Percentiles rank a stretch among this genome's conserved stretches.
Conservation (phyloP, 2,329 filamentous ascomycete species). For the Diaporthe eres region DNA sequence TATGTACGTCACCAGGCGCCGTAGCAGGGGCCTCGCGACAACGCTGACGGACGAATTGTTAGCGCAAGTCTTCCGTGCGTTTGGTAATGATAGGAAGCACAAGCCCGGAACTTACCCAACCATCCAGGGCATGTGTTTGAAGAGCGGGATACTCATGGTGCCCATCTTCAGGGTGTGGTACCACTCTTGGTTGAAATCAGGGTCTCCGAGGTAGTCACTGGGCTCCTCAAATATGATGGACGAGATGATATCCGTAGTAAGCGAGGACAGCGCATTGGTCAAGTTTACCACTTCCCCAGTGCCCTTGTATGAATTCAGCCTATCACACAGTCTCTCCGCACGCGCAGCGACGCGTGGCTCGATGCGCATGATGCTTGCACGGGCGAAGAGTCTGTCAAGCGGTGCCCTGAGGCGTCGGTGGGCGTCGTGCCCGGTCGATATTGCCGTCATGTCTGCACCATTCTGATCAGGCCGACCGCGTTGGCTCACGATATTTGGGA, state of each 20-base stretch:
- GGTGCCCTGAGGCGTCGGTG: neutral
- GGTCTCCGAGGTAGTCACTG: neutral
- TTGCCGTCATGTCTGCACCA: neutral
- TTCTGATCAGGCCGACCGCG: neutral
- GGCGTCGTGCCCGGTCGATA: neutral
- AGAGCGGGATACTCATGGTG: neutral
- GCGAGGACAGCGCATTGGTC: neutral
- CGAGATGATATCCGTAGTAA: neutral
- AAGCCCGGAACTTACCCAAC: neutral
- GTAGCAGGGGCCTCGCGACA: neutral
- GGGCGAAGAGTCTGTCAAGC: neutral
- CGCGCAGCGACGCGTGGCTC: neutral
- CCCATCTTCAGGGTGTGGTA: slow-evolving; percentile 1
- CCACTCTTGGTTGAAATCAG: neutral
- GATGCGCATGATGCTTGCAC: neutral
- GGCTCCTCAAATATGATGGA: slow-evolving; percentile 2
- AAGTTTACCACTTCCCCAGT: neutral
- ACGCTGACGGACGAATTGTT: neutral
- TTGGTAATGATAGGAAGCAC: neutral
- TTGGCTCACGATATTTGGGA: neutral
- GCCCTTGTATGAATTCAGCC: neutral
- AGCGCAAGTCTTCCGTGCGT: neutral
- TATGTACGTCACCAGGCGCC: neutral
- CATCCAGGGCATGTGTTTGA: slow-evolving; percentile 4
- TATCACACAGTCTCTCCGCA: neutral